These are phyloP conservation scores for Aureoboletus auriporus DNA, from an alignment of 768 basidiomycete genomes.

Conservation along the genomic window DNA sequence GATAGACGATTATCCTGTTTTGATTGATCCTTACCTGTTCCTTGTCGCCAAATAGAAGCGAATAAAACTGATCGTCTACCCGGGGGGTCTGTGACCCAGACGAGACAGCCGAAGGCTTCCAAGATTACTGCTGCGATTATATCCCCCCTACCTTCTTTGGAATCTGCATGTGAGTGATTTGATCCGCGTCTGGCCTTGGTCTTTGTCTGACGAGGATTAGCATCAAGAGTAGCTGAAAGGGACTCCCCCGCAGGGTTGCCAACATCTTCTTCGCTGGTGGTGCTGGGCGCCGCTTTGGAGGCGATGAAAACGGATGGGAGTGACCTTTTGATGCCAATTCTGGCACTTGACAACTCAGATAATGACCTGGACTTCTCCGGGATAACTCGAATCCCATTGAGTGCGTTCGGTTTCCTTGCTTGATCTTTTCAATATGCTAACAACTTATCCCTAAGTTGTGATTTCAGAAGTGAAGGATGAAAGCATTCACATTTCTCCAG, in stretches of 20 bases:
- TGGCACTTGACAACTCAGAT: background rate
- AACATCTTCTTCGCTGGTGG: constrained; percentile 8
- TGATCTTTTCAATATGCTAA: background rate
- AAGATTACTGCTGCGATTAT: background rate
- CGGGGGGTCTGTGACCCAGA: constrained; percentile 16
- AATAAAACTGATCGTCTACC: constrained; percentile 4
- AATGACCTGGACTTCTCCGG: background rate
- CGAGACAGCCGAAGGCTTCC: background rate
- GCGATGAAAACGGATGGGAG: constrained; percentile 1
- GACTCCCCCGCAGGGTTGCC: background rate
- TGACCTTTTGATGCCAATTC: constrained; percentile 1
- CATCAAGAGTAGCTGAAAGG: background rate
- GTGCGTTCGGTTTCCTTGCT: background rate
- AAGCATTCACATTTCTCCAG: background rate
- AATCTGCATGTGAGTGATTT: constrained; percentile 6
- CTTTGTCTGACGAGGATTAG: constrained; percentile 3
- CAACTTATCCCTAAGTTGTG: too few relatives aligned
- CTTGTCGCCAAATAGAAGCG: constrained; percentile 4
- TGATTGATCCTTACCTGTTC: background rate
- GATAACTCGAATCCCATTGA: too few relatives aligned
- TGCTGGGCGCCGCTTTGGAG: constrained; percentile 11
- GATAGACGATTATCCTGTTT: background rate
- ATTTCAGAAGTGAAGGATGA: background rate
- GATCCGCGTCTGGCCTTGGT: background rate
- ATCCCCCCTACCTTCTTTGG: background rate